phyloP scores from a whole-genome alignment of 2,329 filamentous ascomycete genomes.

The Aureobasidium zeae region DNA sequence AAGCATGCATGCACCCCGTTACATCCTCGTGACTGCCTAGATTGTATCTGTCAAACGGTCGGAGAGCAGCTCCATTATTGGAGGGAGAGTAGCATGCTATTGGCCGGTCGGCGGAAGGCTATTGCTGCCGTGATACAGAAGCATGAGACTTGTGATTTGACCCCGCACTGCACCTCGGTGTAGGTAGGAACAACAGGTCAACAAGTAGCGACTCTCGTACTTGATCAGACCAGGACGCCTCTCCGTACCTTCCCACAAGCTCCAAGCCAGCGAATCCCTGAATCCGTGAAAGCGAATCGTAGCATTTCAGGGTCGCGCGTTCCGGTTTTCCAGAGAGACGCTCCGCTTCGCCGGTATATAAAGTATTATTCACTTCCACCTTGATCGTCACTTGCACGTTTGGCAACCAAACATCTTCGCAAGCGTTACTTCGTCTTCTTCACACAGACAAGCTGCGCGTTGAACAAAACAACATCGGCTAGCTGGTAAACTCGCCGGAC shows the following conservation, averaged over 20 bases:
- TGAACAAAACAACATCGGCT: not conserved
- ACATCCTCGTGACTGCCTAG: slow-evolving; percentile 1
- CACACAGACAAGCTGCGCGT: not conserved
- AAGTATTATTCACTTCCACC: not conserved
- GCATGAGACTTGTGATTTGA: too few relatives aligned
- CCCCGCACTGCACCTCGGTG: too few relatives aligned
- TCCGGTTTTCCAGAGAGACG: not conserved
- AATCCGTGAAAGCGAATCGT: slow-evolving; percentile 7
- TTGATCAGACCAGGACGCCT: too few relatives aligned
- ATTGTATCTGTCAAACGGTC: slow-evolving; percentile 1
- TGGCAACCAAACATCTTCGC: too few relatives aligned
- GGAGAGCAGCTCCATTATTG: slow-evolving; percentile 2
- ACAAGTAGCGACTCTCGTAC: too few relatives aligned
- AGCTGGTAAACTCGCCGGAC: not conserved
- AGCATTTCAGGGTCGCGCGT: not conserved
- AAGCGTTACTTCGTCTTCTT: not conserved
- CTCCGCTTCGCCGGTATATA: slow-evolving; percentile 10
- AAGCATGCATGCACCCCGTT: not conserved
- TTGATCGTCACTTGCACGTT: too few relatives aligned
- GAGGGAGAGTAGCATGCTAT: not conserved
- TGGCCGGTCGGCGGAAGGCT: slow-evolving; percentile 6
- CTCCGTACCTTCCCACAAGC: slow-evolving; percentile 1
- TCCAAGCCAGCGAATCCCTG: not conserved
- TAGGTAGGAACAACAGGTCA: slow-evolving; percentile 2
- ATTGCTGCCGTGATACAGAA: too few relatives aligned